Evolutionary conservation across 306 rosid species (phyloP), one percentile per base, ranked within the genome.

Genomic region (Pterocarpus macrocarpus): DNA sequence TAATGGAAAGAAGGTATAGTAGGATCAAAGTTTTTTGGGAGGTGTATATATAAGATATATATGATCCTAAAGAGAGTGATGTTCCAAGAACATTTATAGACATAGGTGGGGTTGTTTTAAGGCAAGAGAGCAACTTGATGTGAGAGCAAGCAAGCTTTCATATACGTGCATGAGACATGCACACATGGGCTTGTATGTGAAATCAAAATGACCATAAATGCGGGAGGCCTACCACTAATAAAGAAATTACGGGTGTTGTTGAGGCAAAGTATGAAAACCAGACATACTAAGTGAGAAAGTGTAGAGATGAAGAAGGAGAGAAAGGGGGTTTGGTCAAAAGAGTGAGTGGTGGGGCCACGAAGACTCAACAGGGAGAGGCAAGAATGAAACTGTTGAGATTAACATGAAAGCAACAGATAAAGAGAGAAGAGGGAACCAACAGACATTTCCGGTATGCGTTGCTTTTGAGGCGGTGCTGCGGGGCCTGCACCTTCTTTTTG

Each of bases 391-490:
- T 80, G 82, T 69, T 73, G 58, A 77, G 81, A 85, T 77, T 76
- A 61, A 28, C 22, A 57, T 55, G 80, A 15, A 5, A 49, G 76
- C 61, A 47, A 66, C 77, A 59, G 75, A 85, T 66, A 79, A 64
- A 80, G 71, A 87, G 87, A 49, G 79, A 14, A 12, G 75, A 83
- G 83, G 61, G 76, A 79, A 69, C 56, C 80, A 81, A 80, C 73
- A 44, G 82, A 89, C 86, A 71, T 83, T 83, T 85, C 84, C 4
- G 57, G n/a, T 80, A 63, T 79, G 80, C 88, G 76, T 88, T 82
- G 84, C 94, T 90, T 92, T 88, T 90, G 81, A 85, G 88, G 89
- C 86, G 86, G 77, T 66, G n/a, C 36, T 52, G 83, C n/a, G 7
- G 82, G 89, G 75, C 84, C 88, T 82, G 73, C 88, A 10, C 71